Evolutionary conservation across 2,329 filamentous ascomycete species (phyloP).

Genomic region (Arachnomyces sp.): DNA sequence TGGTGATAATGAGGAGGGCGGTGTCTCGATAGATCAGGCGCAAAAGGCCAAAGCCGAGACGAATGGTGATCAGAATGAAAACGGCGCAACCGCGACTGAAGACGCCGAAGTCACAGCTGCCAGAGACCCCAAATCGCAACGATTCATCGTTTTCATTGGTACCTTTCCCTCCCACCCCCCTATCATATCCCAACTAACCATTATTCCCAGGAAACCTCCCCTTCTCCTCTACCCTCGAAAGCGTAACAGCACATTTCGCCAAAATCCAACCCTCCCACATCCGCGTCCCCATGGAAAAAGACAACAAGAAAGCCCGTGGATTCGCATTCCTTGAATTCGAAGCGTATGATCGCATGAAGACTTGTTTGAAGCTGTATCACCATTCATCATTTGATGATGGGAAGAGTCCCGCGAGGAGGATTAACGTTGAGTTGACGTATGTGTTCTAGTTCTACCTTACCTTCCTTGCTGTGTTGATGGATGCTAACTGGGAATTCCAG

Average conservation of each 20-base stretch:
- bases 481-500: slow-evolving; percentile 31
- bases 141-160: slow-evolving; percentile 74
- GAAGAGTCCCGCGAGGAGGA: slow-evolving; percentile 55
- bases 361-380: slow-evolving; percentile 82
- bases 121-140: slow-evolving; percentile 34
- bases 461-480: too few species aligned
- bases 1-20: slow-evolving; percentile 19
- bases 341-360: slow-evolving; percentile 81
- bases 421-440: slow-evolving; percentile 87
- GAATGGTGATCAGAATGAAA: slow-evolving; percentile 7
- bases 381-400: slow-evolving; percentile 65
- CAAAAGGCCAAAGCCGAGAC: slow-evolving; percentile 10
- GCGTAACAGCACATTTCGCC: slow-evolving; percentile 67
- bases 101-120: slow-evolving; percentile 12
- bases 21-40: slow-evolving; percentile 25
- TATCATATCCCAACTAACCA: slow-evolving; percentile 10
- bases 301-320: slow-evolving; percentile 58
- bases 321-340: slow-evolving; percentile 87
- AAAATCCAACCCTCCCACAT: slow-evolving; percentile 62
- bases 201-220: slow-evolving; percentile 66
- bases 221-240: slow-evolving; percentile 64
- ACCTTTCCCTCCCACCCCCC: slow-evolving; percentile 14
- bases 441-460: slow-evolving; percentile 23
- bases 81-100: slow-evolving; percentile 10
- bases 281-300: slow-evolving; percentile 63